Evolutionary conservation across 768 basidiomycete genomes (phyloP).

Genomic region (Pleurotus djamor): DNA sequence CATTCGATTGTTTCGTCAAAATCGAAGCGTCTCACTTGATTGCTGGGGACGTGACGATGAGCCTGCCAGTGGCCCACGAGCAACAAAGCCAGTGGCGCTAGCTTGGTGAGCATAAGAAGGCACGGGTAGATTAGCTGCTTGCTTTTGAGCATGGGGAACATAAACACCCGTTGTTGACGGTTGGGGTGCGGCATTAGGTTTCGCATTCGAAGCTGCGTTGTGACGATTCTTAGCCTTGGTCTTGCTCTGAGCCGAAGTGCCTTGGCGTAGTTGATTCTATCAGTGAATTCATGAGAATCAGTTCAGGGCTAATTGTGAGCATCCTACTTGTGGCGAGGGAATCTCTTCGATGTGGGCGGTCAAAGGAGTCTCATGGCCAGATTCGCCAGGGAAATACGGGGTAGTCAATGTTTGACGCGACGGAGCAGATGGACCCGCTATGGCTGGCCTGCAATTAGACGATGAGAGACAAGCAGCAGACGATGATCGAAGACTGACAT

Average conservation of each 20-base stretch:
- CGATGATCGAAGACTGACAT: not conserved
- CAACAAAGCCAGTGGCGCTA: not conserved
- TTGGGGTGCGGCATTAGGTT: not conserved
- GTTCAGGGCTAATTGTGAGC: too few species aligned
- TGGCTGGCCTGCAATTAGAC: not conserved
- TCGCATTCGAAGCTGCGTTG: not conserved
- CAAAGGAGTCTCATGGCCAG: too few species aligned
- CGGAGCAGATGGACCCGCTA: too few species aligned
- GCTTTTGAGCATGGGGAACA: not conserved
- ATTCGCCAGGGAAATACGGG: too few species aligned
- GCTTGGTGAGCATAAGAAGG: not conserved
- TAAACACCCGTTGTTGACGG: not conserved
- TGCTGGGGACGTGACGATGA: too few species aligned
- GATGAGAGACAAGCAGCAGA: not conserved
- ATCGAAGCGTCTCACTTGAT: too few species aligned
- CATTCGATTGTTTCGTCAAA: too few species aligned
- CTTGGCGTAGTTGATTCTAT: not conserved
- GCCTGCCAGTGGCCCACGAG: too few species aligned
- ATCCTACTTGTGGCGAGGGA: too few species aligned
- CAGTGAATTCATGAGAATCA: too few species aligned
- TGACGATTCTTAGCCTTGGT: not conserved
- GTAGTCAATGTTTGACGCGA: too few species aligned
- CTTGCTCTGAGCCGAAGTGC: not conserved
- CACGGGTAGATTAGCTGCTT: not conserved
- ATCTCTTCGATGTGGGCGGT: too few species aligned